Percentiles rank a stretch among this genome's conserved stretches.
phyloP scores from a whole-genome alignment of 2,329 filamentous ascomycete species.

The Berkeleyomyces rouxiae region DNA sequence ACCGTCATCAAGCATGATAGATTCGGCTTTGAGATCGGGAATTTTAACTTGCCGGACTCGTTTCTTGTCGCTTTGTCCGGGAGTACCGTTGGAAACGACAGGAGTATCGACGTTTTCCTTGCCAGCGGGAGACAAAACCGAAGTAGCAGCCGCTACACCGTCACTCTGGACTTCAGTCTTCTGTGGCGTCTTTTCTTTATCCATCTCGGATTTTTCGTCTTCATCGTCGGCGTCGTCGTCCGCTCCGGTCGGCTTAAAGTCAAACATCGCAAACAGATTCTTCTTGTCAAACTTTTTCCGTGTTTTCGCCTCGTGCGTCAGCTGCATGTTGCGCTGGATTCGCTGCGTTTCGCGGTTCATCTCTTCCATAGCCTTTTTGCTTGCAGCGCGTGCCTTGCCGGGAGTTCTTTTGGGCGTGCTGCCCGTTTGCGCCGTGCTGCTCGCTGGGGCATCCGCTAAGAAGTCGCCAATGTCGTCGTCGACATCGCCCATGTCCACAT shows the following conservation, averaged over 20 bases:
- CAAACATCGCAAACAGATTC: slow-evolving; percentile 70
- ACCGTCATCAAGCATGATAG: slow-evolving; percentile 27
- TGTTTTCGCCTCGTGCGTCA: slow-evolving; percentile 76
- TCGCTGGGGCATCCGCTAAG: slow-evolving; percentile 15
- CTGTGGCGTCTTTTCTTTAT: not conserved
- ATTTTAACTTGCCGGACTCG: slow-evolving; percentile 18
- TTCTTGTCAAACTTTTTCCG: slow-evolving; percentile 80
- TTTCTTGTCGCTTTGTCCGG: slow-evolving; percentile 14
- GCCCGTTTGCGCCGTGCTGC: slow-evolving; percentile 46
- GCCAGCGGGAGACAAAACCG: not conserved
- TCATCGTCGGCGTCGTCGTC: slow-evolving; percentile 18
- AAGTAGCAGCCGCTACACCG: slow-evolving; percentile 16
- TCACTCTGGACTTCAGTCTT: slow-evolving; percentile 19
- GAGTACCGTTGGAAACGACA: slow-evolving; percentile 13
- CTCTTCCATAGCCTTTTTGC: slow-evolving; percentile 86
- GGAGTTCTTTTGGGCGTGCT: slow-evolving; percentile 38
- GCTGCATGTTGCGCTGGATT: slow-evolving; percentile 74
- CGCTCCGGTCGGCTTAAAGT: slow-evolving; percentile 38
- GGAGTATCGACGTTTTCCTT: slow-evolving; percentile 19
- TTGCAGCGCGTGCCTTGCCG: slow-evolving; percentile 65
- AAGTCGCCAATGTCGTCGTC: slow-evolving; percentile 30
- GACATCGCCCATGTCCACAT: slow-evolving; percentile 22
- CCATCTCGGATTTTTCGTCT: slow-evolving; percentile 17
- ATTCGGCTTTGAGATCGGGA: slow-evolving; percentile 17
- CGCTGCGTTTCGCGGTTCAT: slow-evolving; percentile 92